Evolutionary conservation across 2,329 filamentous ascomycete genomes (phyloP).

Genomic region (Cercospora brassicicola): DNA sequence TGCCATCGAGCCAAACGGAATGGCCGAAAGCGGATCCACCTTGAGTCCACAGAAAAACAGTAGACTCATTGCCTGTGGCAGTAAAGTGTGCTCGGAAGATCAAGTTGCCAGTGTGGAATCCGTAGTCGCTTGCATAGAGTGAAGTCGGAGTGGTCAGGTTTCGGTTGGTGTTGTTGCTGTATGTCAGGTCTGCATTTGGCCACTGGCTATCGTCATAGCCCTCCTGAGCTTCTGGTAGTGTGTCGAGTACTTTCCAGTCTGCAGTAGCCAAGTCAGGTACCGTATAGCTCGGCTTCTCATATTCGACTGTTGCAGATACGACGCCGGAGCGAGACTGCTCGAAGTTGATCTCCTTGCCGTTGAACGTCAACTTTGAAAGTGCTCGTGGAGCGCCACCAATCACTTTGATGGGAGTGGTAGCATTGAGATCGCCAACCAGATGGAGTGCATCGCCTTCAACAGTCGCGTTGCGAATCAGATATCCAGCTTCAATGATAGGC

Average conservation of each 20-base stretch:
- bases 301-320: conserved; percentile 56
- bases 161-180: conserved; percentile 61
- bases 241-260: conserved; percentile 69
- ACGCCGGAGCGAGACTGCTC: conserved; percentile 39
- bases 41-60: conserved; percentile 57
- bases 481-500: conserved; percentile 64
- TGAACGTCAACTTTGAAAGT: conserved; percentile 62
- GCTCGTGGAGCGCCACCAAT: conserved; percentile 59
- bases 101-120: conserved; percentile 68
- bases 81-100: conserved; percentile 70
- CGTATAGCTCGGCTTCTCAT: conserved; percentile 51
- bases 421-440: conserved; percentile 70
- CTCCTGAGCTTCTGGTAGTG: conserved; percentile 65
- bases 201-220: conserved; percentile 70
- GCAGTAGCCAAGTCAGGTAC: conserved; percentile 61
- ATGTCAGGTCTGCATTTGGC: conserved; percentile 59
- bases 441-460: conserved; percentile 58
- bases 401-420: conserved; percentile 66
- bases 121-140: conserved; percentile 71
- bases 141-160: conserved; percentile 61
- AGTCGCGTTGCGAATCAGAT: conserved; percentile 62
- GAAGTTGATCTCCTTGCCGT: conserved; percentile 49
- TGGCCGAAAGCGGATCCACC: conserved; percentile 69
- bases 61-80: conserved; percentile 60
- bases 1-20: conserved; percentile 64